phyloP scores from a whole-genome alignment of 305 asterid genomes.

The Fraxinus velutina region DNA sequence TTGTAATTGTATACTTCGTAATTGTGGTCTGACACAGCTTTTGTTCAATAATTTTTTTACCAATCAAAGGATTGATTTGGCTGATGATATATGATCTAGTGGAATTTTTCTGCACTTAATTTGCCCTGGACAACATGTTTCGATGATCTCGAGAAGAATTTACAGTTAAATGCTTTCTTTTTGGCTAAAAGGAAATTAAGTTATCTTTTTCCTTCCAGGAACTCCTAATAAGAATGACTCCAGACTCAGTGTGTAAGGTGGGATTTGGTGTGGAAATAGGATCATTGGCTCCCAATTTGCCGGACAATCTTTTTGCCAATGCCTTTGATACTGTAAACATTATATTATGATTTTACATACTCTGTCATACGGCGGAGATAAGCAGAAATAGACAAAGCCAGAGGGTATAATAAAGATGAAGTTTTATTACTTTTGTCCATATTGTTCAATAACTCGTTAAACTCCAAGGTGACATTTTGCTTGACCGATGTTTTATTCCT shows the following conservation, averaged over 20 bases:
- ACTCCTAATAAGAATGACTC: conserved; percentile 88
- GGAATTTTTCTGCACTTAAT: no score
- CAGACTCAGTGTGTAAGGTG: conserved; percentile 87
- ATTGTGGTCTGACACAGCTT: no score
- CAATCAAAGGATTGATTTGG: no score
- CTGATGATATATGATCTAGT: no score
- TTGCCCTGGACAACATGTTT: not conserved
- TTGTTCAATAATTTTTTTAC: no score
- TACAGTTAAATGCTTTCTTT: not conserved
- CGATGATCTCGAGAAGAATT: not conserved
- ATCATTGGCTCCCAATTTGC: conserved; percentile 60
- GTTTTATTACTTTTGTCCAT: no score
- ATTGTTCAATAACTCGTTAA: no score
- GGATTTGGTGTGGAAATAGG: conserved; percentile 95
- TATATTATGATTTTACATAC: conserved; percentile 70
- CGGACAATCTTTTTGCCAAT: conserved; percentile 64
- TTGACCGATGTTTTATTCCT: no score
- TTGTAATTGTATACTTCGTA: no score
- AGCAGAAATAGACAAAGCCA: conserved; percentile 49
- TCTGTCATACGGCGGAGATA: conserved; percentile 68
- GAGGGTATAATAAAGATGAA: conserved; percentile 32
- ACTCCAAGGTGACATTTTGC: no score
- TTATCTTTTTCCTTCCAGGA: conserved; percentile 38
- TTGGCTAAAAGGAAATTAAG: no score
- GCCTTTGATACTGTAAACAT: conserved; percentile 85